Base-by-base conservation (phyloP, 768 basidiomycete species). In the Boletus pseudo-olivaceus region DNA sequence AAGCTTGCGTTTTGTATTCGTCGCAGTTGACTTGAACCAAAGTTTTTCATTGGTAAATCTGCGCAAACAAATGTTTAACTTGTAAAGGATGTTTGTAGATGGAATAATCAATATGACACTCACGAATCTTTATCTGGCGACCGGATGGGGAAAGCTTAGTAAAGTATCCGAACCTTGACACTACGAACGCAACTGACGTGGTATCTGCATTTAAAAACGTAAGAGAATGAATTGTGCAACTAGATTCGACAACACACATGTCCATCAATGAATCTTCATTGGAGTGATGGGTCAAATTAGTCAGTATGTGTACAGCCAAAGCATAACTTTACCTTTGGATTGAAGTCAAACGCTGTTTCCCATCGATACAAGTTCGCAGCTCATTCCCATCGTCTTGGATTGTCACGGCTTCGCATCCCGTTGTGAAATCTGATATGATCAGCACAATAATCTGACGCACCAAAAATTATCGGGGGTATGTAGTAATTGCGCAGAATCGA, bases 301-400 rank as follows among this genome's bases (percentile, higher is more conserved):
- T 12, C 41, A 20, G 23, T 1, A 23, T 23, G 26, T 32, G 11
- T 20, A 27, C 19, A 35, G 6, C 1, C 3, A n/a, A 39, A 33
- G 41, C 55, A 40, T 3, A 29, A 26, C 10, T 14, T 51, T 59
- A 87, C 85, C 77, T 75, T 57, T 76, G 74, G 27, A 88, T 80
- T 0, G 86, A 86, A 0, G 87, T 86, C 55, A 88, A 64, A 32
- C 87, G 75, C 58, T 88, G 86, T 63, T 88, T 88, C n/a, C 86
- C 86, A 57, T 88, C 87, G 14, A 87, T 85, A 55, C 85, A 87
- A 0, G 75, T 75, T 20, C 79, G 75, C 19, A 62, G 60, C 56
- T 81, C 79, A 7, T 63, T 66, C 4, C 77, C 79, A 33, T 82
- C 75, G 3, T 74, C 68, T 17, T 67, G 61, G 4, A 55, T 48